phyloP scores from a whole-genome alignment of 2,329 filamentous ascomycete species.

The Cordyceps pruinosa region DNA sequence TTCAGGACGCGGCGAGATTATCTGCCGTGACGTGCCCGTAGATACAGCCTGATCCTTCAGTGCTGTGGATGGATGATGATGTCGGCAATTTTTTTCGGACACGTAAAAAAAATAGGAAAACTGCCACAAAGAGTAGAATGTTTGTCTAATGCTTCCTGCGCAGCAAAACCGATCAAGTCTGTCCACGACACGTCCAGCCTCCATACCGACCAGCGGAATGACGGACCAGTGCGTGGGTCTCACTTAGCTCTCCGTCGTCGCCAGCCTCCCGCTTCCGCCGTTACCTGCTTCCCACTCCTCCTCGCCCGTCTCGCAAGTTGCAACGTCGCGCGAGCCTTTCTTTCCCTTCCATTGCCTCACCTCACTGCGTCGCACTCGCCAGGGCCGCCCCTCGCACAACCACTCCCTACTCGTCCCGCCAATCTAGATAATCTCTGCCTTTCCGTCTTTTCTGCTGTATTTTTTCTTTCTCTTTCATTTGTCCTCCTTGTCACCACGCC shows the following conservation, averaged over 20 bases:
- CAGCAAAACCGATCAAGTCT: too few species aligned
- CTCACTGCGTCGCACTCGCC: not conserved
- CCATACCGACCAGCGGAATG: not conserved
- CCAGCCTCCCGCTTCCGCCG: not conserved
- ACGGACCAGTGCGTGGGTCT: conserved; percentile 11
- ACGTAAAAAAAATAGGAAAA: too few species aligned
- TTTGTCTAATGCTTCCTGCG: too few species aligned
- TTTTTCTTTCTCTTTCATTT: not conserved
- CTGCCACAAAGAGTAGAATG: too few species aligned
- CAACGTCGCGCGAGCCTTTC: not conserved
- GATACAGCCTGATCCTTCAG: too few species aligned
- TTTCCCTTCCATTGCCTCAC: not conserved
- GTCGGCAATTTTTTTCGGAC: too few species aligned
- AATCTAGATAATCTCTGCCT: not conserved
- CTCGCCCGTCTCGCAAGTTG: not conserved
- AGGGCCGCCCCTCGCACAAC: not conserved
- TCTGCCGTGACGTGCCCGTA: too few species aligned
- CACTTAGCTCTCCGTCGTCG: not conserved
- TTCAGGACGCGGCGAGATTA: too few species aligned
- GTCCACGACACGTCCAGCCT: too few species aligned
- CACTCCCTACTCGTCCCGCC: not conserved
- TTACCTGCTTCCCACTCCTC: not conserved
- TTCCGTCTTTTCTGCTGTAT: not conserved
- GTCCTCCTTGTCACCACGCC: not conserved
- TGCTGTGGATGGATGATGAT: too few species aligned